phyloP scores from a whole-genome alignment of 768 basidiomycete species.

The Lactarius pseudohatsudake region DNA sequence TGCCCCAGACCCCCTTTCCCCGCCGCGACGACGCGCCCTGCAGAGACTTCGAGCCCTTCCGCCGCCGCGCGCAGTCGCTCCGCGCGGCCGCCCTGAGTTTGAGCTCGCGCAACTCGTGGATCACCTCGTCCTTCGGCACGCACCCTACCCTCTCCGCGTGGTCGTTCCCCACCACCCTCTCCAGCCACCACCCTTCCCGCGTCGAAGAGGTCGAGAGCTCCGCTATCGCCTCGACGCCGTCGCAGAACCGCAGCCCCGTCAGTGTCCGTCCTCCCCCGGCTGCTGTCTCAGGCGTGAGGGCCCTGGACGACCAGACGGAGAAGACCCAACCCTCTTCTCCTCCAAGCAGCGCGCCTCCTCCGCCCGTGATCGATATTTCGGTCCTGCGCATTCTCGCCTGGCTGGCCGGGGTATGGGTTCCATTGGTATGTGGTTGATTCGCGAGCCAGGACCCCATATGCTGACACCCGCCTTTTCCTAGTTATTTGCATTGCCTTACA shows the following conservation, averaged over 20 bases:
- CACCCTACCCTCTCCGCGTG: constrained; percentile 61
- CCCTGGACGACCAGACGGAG: constrained; percentile 64
- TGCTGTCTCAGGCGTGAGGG: constrained; percentile 55
- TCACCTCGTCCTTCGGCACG: constrained; percentile 61
- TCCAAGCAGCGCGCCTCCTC: constrained; percentile 37
- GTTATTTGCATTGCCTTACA: constrained; percentile 65
- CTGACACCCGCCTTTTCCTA: constrained; percentile 2
- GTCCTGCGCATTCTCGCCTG: constrained; percentile 56
- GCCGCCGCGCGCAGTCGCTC: constrained; percentile 47
- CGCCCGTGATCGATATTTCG: constrained; percentile 56
- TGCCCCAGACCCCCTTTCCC: constrained; percentile 54
- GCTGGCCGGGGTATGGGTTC: constrained; percentile 67
- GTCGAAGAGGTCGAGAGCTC: constrained; percentile 36
- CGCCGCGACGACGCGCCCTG: constrained; percentile 44
- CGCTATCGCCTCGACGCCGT: constrained; percentile 36
- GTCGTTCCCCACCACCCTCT: constrained; percentile 61
- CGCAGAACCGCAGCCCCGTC: constrained; percentile 45
- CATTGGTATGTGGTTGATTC: constrained; percentile 49
- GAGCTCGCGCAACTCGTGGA: constrained; percentile 72
- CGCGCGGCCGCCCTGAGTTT: constrained; percentile 49
- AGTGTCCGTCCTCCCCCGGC: constrained; percentile 52
- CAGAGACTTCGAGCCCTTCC: constrained; percentile 61
- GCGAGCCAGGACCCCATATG: background rate
- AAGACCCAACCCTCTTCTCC: constrained; percentile 51
- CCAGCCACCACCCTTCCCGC: constrained; percentile 33